These are phyloP conservation scores for Yarrowia galli DNA, from an alignment of 1,139 yeast species.

Conservation along the genomic window DNA sequence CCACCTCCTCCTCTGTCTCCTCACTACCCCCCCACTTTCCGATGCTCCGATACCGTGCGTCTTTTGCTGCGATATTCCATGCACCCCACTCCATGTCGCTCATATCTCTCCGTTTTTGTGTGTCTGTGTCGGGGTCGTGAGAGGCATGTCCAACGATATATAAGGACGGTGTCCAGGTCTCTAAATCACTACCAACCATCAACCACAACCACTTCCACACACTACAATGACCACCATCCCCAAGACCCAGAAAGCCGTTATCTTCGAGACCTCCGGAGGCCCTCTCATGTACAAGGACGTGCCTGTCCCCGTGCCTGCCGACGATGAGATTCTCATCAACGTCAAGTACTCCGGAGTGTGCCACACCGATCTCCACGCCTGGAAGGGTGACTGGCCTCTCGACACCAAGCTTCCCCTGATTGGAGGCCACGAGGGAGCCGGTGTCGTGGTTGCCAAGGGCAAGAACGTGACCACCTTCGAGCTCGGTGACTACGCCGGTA, in stretches of 20 bases:
- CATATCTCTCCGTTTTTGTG: too few species aligned
- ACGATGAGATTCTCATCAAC: constrained; percentile 61
- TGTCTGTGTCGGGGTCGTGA: too few species aligned
- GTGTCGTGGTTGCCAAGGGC: constrained; percentile 79
- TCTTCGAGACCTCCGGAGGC: constrained; percentile 69
- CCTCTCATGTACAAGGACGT: constrained; percentile 55
- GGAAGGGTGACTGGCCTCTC: constrained; percentile 78
- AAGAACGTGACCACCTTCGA: constrained; percentile 71
- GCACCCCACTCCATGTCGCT: constrained; percentile 24
- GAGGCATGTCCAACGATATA: background rate
- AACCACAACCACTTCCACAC: background rate
- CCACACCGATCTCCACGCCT: constrained; percentile 59
- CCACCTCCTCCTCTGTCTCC: too few species aligned
- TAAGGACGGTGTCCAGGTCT: background rate
- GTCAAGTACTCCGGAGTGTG: constrained; percentile 54
- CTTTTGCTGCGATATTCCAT: constrained; percentile 29
- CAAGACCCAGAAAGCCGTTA: constrained; percentile 60
- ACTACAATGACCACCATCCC: constrained; percentile 50
- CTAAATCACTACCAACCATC: background rate
- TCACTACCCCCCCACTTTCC: background rate
- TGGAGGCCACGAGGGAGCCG: constrained; percentile 90
- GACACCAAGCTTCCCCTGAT: constrained; percentile 67
- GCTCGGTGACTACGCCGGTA: constrained; percentile 78
- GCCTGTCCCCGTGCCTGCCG: constrained; percentile 54
- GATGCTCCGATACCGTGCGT: background rate